Base-by-base conservation (phyloP, 768 basidiomycete genomes). In the Candolleomyces aberdarensis region DNA sequence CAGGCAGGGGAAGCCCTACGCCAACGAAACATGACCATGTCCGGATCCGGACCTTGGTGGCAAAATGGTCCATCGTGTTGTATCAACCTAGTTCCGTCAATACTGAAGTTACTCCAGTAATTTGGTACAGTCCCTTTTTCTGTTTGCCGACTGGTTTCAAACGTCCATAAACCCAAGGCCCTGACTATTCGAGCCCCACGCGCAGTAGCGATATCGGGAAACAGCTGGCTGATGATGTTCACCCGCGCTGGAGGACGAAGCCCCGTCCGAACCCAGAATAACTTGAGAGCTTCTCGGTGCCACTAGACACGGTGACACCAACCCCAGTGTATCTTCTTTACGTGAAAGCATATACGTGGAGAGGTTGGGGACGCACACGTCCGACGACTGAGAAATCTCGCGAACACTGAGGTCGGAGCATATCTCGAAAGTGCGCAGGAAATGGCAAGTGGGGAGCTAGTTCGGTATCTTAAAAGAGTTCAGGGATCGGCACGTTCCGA, bases 401-500 rank as follows among this genome's bases (percentile, higher is more conserved):
- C 26, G 49, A 3, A 19, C 49, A 50, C 19, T 50, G 3, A 20
- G 49, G 49, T 39, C 60, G 60, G 60, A 61, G 55, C 60, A 61
- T 61, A 61, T 32, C 26, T 54, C 32, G 44, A 26, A 41, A 56
- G 15, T 36, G 11, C 26, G 53, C 48, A 32, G 53, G 53, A 61
- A 48, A 48, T 36, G 56, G 44, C 3, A 61, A 61, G 55, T 47
- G 60, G 47, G 31, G 32, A 31, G 39, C 60, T 46, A 17, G 36
- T 57, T 61, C 60, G 60, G 60, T 56, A 19, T 51, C 54, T 46
- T 51, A 61, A 39, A 49, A 17, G 49, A 54, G 26, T 1, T 26
- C 48, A 68, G 69, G 55, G 46, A 55, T 61, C 55, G 56, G 49
- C 71, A 74, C 72, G 70, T 74, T 74, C 76, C 76, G 76, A 70